Conservation (phyloP, 2,329 filamentous ascomycete genomes). For the Fusarium piperis region DNA sequence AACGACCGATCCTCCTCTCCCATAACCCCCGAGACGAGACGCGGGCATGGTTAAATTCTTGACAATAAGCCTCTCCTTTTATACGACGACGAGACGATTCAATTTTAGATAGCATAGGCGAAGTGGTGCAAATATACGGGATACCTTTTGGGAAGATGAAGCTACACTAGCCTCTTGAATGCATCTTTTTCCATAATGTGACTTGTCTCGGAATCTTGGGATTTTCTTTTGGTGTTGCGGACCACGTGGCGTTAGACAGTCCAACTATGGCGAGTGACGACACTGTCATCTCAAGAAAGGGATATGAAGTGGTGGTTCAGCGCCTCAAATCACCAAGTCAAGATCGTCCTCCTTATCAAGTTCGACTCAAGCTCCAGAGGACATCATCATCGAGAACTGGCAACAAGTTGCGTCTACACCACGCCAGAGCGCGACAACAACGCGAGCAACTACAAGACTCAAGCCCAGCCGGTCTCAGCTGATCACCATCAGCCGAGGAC, state of each 20-base stretch:
- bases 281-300: not conserved
- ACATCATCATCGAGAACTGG: no score
- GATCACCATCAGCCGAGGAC: no score
- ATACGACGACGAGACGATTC: slow-evolving; percentile 29
- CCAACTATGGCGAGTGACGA: not conserved
- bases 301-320: no score
- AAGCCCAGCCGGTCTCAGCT: no score
- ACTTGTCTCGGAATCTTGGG: not conserved
- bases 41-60: not conserved
- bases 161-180: slow-evolving; percentile 31
- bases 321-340: no score
- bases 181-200: slow-evolving; percentile 19
- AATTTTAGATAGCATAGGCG: slow-evolving; percentile 41
- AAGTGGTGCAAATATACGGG: slow-evolving; percentile 39
- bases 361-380: no score
- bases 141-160: slow-evolving; percentile 17
- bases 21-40: not conserved
- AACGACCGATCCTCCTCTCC: not conserved
- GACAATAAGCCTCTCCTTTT: slow-evolving; percentile 1
- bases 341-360: no score
- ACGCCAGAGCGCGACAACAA: no score
- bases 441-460: no score
- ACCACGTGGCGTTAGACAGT: not conserved
- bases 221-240: not conserved
- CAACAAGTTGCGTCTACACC: no score